A percentile compares a stretch with the other conserved stretches of the same genome.
phyloP scores from a whole-genome alignment of 148 eudicot genomes.

The Salicornia ramosissima region DNA sequence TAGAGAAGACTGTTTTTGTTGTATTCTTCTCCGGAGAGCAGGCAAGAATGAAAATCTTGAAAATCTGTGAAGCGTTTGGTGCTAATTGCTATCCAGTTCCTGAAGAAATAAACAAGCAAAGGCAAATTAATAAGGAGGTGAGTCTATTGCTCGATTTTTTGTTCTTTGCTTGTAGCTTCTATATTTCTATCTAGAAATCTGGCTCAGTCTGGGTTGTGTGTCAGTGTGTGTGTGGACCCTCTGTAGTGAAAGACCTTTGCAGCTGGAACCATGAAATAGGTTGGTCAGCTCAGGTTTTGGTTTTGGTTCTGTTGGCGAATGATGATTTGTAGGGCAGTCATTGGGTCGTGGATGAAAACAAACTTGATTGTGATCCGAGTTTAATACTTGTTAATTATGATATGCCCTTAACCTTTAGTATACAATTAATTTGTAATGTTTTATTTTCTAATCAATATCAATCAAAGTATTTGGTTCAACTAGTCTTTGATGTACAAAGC shows the following conservation, averaged over 20 bases:
- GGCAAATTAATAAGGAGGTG: slow-evolving; percentile 76
- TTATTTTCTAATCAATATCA: no score
- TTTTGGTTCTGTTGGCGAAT: no score
- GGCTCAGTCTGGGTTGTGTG: no score
- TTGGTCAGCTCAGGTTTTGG: background rate
- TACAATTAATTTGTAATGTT: no score
- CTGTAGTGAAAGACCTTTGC: background rate
- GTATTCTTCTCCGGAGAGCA: slow-evolving; percentile 99
- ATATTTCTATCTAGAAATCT: background rate
- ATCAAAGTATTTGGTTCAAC: no score
- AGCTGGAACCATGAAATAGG: background rate
- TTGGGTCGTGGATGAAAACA: no score
- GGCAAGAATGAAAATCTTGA: slow-evolving; percentile 81
- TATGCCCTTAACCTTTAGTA: no score
- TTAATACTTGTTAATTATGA: no score
- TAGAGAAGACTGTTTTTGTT: slow-evolving; percentile 89
- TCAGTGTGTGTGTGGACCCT: no score
- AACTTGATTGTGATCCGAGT: no score
- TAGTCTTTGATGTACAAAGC: no score
- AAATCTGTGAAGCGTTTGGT: slow-evolving; percentile 99
- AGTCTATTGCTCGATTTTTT: slow-evolving; percentile 19
- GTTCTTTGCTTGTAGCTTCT: background rate
- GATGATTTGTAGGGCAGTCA: no score
- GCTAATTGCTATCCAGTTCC: slow-evolving; percentile 98
- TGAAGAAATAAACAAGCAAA: slow-evolving; percentile 73